A percentile compares a stretch with the other conserved stretches of the same genome.
phyloP scores from a whole-genome alignment of 2,329 filamentous ascomycete genomes.

The Myriosclerotinia duriaeana region DNA sequence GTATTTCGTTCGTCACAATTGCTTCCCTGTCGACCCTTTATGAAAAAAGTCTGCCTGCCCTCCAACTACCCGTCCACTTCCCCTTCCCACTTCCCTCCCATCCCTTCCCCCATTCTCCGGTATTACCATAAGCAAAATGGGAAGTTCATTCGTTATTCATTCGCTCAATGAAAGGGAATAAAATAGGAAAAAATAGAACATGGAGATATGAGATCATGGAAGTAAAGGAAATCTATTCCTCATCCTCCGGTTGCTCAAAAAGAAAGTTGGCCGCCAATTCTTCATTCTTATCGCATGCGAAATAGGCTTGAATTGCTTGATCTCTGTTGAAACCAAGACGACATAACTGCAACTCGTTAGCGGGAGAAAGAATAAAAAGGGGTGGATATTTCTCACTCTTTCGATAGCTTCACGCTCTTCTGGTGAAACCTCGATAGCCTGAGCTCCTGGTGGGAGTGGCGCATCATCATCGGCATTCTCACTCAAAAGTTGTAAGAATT shows the following conservation, averaged over 20 bases:
- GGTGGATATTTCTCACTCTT: constrained; percentile 60
- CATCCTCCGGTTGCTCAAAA: constrained; percentile 93
- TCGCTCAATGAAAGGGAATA: constrained; percentile 14
- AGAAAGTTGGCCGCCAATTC: constrained; percentile 97
- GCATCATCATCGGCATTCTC: constrained; percentile 86
- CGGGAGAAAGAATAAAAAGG: constrained; percentile 16
- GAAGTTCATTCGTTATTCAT: constrained; percentile 14
- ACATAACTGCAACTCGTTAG: constrained; percentile 62
- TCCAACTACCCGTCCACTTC: not conserved
- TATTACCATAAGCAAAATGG: constrained; percentile 18
- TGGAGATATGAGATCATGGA: constrained; percentile 23
- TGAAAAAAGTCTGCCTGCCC: not conserved
- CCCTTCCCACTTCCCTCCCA: constrained; percentile 2
- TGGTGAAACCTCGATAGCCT: constrained; percentile 87
- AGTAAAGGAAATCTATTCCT: constrained; percentile 47
- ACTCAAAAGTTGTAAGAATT: constrained; percentile 85
- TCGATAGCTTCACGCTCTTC: constrained; percentile 98
- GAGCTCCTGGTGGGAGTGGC: constrained; percentile 80
- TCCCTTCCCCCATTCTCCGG: constrained; percentile 8
- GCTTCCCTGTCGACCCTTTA: not conserved
- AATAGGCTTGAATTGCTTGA: constrained; percentile 95
- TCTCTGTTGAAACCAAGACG: constrained; percentile 91
- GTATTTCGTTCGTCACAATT: not conserved
- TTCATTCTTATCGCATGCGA: constrained; percentile 99
- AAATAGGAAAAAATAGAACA: constrained; percentile 11